Evolutionary conservation across 2,329 filamentous ascomycete species (phyloP), one percentile per base, ranked within the genome.

Genomic region (Ilyonectria robusta): DNA sequence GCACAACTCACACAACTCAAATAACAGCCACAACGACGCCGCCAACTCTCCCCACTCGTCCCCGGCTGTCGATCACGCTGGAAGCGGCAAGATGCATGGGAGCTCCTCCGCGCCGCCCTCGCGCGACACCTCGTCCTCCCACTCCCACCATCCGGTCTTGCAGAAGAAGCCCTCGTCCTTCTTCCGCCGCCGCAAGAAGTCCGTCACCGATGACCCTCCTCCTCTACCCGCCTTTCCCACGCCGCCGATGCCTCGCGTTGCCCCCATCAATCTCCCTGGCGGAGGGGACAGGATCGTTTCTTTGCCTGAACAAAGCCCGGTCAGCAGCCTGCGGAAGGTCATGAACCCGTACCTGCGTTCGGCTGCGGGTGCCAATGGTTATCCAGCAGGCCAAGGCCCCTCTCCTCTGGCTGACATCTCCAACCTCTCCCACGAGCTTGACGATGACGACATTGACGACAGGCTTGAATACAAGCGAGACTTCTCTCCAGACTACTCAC

Each of bases 81-180:
- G 58, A 46, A 69, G 61, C 66, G 70, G 71, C 60, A 78, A 83
- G 78, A 84, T 81, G 57, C 84, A 86, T 70, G 78, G 84, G 58
- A 89, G 88, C 75, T 73, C 79, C 46, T 82, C 85, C 44, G 80
- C 83, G 23, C 84, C 87, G 40, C 85, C 87, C 2, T 86, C 86
- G 5, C 81, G 87, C 65, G 86, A 89, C 70, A 74, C 78, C 1
- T 77, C 78, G 6, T 81, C 81, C 29, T 81, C 81, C 23, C 80
- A 82, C 60, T 85, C 86, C 37, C 83, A 85, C 56, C 84, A 84
- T 17, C 84, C 86, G 63, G 81, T 84, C 21, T 83, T 98, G 58
- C 93, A 93, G 75, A 98, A 98, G 84, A 98, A 98, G 80, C 89
- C 94, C 4, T 97, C 95, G 1, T 95, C 94, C 0, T 98, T 99